These are phyloP conservation scores for Flaveria sonorensis DNA, from an alignment of 129 eudicot species.

Conservation along the genomic window DNA sequence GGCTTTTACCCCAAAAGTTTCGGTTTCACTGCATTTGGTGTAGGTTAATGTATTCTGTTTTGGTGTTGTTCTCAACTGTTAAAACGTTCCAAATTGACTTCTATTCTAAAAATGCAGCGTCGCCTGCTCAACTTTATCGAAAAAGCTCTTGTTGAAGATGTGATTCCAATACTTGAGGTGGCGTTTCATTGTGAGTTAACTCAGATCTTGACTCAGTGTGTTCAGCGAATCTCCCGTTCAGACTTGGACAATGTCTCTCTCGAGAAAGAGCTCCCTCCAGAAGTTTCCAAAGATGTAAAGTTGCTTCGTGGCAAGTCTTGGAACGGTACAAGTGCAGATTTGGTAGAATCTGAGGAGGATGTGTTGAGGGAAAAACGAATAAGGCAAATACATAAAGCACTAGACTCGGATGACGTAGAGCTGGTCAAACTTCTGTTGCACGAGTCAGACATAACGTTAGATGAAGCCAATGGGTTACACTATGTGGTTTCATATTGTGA, in stretches of 20 bases:
- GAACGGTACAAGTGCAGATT: not conserved
- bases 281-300: slow-evolving; percentile 43
- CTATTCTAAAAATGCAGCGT: slow-evolving; percentile 43
- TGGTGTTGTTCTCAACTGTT: not conserved
- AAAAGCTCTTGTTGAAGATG: slow-evolving; percentile 70
- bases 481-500: slow-evolving; percentile 77
- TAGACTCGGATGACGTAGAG: slow-evolving; percentile 80
- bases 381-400: slow-evolving; percentile 62
- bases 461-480: slow-evolving; percentile 72
- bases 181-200: slow-evolving; percentile 56
- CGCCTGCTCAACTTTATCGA: slow-evolving; percentile 67
- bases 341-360: slow-evolving; percentile 34
- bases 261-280: slow-evolving; percentile 63
- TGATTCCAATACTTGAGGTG: slow-evolving; percentile 62
- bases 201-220: slow-evolving; percentile 54
- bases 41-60: not conserved
- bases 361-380: slow-evolving; percentile 45
- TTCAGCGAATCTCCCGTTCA: slow-evolving; percentile 59
- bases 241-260: slow-evolving; percentile 56
- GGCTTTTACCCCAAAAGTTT: not conserved
- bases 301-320: slow-evolving; percentile 38
- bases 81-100: not conserved
- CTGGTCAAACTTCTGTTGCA: slow-evolving; percentile 59
- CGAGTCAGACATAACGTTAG: slow-evolving; percentile 59
- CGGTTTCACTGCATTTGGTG: not conserved